Base-by-base conservation (phyloP, 441 rosid genomes). In the Bruguiera hainesii region DNA sequence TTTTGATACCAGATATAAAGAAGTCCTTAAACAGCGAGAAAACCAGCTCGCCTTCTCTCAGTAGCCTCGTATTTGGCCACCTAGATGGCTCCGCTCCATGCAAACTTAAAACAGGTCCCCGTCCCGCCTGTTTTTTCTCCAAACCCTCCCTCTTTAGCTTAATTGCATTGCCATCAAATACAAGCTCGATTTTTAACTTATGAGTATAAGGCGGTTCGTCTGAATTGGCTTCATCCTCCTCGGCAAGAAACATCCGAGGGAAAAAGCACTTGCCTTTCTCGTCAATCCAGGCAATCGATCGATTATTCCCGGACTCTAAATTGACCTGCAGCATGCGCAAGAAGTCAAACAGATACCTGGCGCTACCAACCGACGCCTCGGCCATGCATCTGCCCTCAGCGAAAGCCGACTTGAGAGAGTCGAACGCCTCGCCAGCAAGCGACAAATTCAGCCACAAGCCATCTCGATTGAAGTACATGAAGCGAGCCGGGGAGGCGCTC, bases 241-340 rank as follows among this genome's bases (percentile, higher is more conserved):
- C 75, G 2, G 63, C 71, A 11, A 77, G 5, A 39, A 79, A 78
- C 26, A 6, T 33, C 21, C 51, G 65, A 11, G 86, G 83, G 56
- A 81, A 85, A 64, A 80, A 83, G 28, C 87, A 83, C 25, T 62
- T 70, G 2, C 79, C 83, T 6, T 66, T 62, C 49, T 67, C 82
- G 39, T 85, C 87, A 6, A 83, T 78, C 87, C 87, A 85, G 30
- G 87, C 81, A 35, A 83, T 75, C 29, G 85, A 81, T 53, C 84
- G 50, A 28, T 56, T 74, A 39, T 33, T 64, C 18, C 78, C 83
- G 5, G 79, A 75, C 28, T 58, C 74, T 13, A 75, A 77, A 52
- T 83, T 82, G 35, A 76, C 66, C 71, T 80, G 81, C 53, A 79
- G 1, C 87, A 83, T 81, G 55, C 83, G 71, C 50, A 70, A 35